Base-by-base conservation (phyloP, 164 flowering plant genomes). In the Sextonia rubra region DNA sequence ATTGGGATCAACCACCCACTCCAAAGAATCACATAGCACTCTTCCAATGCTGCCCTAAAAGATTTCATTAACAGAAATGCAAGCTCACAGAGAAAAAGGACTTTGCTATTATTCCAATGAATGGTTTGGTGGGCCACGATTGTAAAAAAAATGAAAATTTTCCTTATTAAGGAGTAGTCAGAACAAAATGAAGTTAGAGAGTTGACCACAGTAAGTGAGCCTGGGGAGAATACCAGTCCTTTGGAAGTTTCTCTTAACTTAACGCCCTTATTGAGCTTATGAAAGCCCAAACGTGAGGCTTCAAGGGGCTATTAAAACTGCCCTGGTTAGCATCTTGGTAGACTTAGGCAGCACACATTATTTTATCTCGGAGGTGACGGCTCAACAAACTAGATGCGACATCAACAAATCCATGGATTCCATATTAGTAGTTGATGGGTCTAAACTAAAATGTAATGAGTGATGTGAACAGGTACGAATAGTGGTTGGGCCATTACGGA, bases 291-390 rank as follows among this genome's bases (percentile, higher is more conserved):
- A 12, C 60, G 1, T 26, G 67, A 1, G 3, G 37, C 27, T 64
- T 1, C 7, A 14, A 12, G 37, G 32, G 14, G 15, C 2, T 4
- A 29, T 26, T 64, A 64, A 26, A 15, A 8, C 9, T 2, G 18
- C 60, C n/a, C 5, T 25, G 20, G 67, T 29, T 37, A 26, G 18
- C n/a, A 55, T 55, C n/a, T 23, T 68, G 24, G 58, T 68, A 3
- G 32, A 68, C 20, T 20, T 26, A 15, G 30, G 71, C 5, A 49
- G 61, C 62, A 69, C 71, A 3, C 62, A 69, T 69, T 52, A 55
- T 18, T 69, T 69, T 11, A 9, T 69, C 2, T 27, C 22, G 1
- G 62, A 49, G 18, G 20, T 20, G 2, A 26, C 60, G 14, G n/a
- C 62, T 6, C 48, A 69, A 22, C 22, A 49, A 27, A 20, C 24